phyloP scores from a whole-genome alignment of 495 filamentous ascomycete genomes.

The Acidomyces sp. region DNA sequence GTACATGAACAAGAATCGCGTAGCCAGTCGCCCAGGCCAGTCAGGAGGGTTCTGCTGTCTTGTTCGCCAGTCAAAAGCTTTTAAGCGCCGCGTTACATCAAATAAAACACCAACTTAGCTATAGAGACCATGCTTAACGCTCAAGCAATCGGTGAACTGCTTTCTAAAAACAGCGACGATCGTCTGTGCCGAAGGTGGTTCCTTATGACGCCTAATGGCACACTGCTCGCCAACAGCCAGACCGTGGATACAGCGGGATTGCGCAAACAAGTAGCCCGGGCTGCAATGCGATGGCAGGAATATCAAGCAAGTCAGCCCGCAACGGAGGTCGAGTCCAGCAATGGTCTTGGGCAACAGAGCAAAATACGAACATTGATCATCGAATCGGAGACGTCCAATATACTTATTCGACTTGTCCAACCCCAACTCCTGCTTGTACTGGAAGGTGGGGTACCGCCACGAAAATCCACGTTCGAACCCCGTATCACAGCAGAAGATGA shows the following conservation, averaged over 20 bases:
- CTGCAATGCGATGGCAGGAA: constrained; percentile 31
- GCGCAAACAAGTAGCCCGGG: constrained; percentile 28
- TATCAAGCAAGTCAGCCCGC: constrained; percentile 11
- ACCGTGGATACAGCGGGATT: constrained; percentile 27
- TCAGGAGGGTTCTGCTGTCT: too few relatives aligned
- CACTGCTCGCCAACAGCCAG: constrained; percentile 29
- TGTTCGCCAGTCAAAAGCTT: too few relatives aligned
- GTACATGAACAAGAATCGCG: too few relatives aligned
- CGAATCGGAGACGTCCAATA: constrained; percentile 26
- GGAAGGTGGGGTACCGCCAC: constrained; percentile 28
- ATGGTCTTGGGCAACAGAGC: neutral
- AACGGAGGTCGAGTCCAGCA: constrained; percentile 1
- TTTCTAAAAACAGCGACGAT: constrained; percentile 28
- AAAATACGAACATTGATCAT: constrained; percentile 28
- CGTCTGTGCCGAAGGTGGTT: constrained; percentile 30
- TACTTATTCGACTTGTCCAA: constrained; percentile 30
- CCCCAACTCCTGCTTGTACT: constrained; percentile 29
- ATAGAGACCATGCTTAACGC: constrained; percentile 35
- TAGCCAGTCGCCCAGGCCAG: too few relatives aligned
- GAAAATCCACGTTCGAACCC: constrained; percentile 18
- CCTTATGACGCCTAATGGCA: constrained; percentile 32
- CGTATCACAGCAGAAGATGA: constrained; percentile 23
- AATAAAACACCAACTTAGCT: too few relatives aligned
- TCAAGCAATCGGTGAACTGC: constrained; percentile 28
- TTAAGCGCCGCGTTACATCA: neutral